Evolutionary conservation across 257 asterid species (phyloP), one percentile per base, ranked within the genome.

Genomic region (Paraleonurus japonicus): DNA sequence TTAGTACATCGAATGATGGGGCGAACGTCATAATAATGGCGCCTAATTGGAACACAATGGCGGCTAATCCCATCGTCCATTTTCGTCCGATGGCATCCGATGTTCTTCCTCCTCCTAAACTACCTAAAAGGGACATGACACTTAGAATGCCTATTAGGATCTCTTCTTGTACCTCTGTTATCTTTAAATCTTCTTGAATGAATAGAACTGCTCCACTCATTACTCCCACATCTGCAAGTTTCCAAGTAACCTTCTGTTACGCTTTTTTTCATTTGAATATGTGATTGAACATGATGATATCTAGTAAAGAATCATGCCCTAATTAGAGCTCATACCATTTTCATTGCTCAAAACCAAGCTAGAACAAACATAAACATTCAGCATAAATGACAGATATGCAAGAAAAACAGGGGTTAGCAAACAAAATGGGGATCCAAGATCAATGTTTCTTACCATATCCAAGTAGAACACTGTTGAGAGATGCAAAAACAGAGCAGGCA

Each of bases 401-500:
- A 15, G 22, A 30, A 32, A 4, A 17, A 17, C 57, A 17, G 4
- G 13, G n/a, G 4, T 41, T 41, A 4, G 3, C n/a, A 6, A 66
- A 37, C 24, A 68, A 54, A 54, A 59, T 17, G 43, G 28, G 37
- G 50, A 62, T 33, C 13, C 24, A 1, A 33, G 43, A 43, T 2
- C 16, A 24, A 73, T 23, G 1, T 20, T 32, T 7, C 2, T 75
- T 84, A 85, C 98, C 98, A 75, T 94, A 94, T 35, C 98, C 98
- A 74, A 94, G 96, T 59, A 94, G 97, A 58, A 89, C 97, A 75
- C 83, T 87, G 75, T 90, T 94, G 58, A 94, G 96, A 64, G 97
- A 94, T 35, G 98, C 98, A 75, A 94, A 94, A 65, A 91, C 91
- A 79, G 98, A 95, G 60, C 98, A 93, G 77, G 97, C 97, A 78